Percentiles rank a stretch among this genome's conserved stretches.
Conservation (phyloP, 2,329 filamentous ascomycete species). For the Helicocarpus griseus region DNA sequence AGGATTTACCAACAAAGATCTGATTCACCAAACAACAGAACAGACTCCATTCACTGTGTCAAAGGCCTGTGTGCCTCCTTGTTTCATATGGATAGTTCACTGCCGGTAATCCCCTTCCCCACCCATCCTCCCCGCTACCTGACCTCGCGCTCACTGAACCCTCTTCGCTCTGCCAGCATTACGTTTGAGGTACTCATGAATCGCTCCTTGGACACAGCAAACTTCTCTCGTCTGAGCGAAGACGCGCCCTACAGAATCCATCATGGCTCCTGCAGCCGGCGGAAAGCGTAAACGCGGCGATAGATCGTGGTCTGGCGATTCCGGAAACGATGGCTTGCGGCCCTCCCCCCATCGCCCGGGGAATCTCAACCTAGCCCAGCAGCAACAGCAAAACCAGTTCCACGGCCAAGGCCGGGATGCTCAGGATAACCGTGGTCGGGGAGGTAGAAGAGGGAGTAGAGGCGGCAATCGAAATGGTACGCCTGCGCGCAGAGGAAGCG, state of each 20-base stretch:
- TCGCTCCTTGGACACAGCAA: constrained; percentile 20
- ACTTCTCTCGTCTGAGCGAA: constrained; percentile 20
- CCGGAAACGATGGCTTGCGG: constrained; percentile 28
- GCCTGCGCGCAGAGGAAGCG: constrained; percentile 24
- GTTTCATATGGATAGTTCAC: constrained; percentile 1
- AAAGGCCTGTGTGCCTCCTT: not conserved
- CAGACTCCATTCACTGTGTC: not conserved
- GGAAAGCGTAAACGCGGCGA: constrained; percentile 48
- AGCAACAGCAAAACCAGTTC: constrained; percentile 31
- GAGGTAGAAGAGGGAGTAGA: constrained; percentile 29
- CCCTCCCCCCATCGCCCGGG: constrained; percentile 40
- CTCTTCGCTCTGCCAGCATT: not conserved
- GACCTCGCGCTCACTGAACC: not conserved
- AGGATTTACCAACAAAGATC: not conserved
- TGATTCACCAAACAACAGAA: not conserved
- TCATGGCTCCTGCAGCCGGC: constrained; percentile 42
- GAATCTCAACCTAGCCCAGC: constrained; percentile 44
- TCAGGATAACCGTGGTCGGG: constrained; percentile 29
- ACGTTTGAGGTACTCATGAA: constrained; percentile 17
- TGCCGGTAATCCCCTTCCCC: not conserved
- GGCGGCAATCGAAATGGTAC: constrained; percentile 26
- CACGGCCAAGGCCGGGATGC: constrained; percentile 26
- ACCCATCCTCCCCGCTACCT: not conserved
- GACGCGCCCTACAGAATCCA: constrained; percentile 18
- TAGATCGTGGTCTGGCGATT: constrained; percentile 35